These are phyloP conservation scores for Fabrea salina DNA, from an alignment of 169 alveolate genomes.

Conservation along the genomic window DNA sequence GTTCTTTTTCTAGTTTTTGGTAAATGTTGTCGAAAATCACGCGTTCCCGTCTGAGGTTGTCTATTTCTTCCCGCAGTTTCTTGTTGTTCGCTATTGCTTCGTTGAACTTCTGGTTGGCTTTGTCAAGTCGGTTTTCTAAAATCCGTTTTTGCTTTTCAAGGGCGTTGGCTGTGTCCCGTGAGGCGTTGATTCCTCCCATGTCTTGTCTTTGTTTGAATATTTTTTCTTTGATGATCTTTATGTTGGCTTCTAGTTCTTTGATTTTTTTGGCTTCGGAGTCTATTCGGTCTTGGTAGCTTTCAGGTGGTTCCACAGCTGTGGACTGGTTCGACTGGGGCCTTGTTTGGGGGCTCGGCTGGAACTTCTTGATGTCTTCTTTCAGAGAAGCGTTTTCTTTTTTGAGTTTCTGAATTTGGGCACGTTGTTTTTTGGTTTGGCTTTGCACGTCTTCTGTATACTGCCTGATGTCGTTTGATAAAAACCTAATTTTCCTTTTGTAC, in stretches of 20 bases:
- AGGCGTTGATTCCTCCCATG: slow-evolving; percentile 78
- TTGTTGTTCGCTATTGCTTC: slow-evolving; percentile 86
- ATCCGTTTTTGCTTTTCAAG: slow-evolving; percentile 81
- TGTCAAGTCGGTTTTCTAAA: slow-evolving; percentile 87
- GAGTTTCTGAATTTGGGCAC: not conserved
- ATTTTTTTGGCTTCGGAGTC: not conserved
- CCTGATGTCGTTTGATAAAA: not conserved
- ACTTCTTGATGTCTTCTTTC: not conserved
- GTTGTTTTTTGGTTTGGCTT: not conserved
- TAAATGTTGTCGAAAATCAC: slow-evolving; percentile 84
- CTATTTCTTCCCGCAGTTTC: slow-evolving; percentile 77
- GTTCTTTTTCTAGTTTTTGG: slow-evolving; percentile 83
- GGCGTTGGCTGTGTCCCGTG: slow-evolving; percentile 68
- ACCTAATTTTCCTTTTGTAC: not conserved
- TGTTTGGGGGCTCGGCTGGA: not conserved
- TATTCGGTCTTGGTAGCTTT: not conserved
- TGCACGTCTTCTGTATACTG: not conserved
- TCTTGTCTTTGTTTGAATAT: slow-evolving; percentile 24
- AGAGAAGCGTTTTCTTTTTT: not conserved
- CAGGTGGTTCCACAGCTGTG: not conserved
- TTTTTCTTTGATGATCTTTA: slow-evolving; percentile 13
- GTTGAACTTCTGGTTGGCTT: slow-evolving; percentile 83
- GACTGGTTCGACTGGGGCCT: not conserved
- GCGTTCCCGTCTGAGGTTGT: slow-evolving; percentile 84
- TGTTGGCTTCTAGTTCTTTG: not conserved